Evolutionary conservation across 2,329 filamentous ascomycete species (phyloP).

Genomic region (Diplodia seriata): DNA sequence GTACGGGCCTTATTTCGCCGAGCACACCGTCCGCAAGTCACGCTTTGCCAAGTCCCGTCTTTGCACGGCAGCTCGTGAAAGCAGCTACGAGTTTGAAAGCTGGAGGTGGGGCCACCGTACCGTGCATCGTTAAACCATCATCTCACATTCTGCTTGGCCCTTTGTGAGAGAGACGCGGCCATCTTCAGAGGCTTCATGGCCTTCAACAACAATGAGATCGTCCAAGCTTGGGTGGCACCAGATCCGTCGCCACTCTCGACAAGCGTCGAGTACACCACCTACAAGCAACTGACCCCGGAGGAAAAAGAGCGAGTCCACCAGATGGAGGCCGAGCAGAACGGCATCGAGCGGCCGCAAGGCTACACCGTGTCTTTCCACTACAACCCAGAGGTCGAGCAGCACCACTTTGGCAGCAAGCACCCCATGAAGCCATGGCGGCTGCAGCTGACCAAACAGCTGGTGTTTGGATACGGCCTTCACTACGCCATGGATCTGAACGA

Average conservation of each 20-base stretch:
- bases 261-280: slow-evolving; percentile 27
- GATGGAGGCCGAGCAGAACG: slow-evolving; percentile 64
- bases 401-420: slow-evolving; percentile 96
- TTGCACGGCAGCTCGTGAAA: not conserved
- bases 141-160: not conserved
- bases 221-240: slow-evolving; percentile 29
- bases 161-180: not conserved
- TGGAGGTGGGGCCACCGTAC: not conserved
- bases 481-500: slow-evolving; percentile 96
- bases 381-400: slow-evolving; percentile 91
- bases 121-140: not conserved
- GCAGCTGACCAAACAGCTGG: slow-evolving; percentile 91
- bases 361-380: slow-evolving; percentile 95
- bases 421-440: slow-evolving; percentile 99
- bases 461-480: slow-evolving; percentile 94
- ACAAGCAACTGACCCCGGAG: slow-evolving; percentile 28
- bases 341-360: slow-evolving; percentile 79
- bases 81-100: not conserved
- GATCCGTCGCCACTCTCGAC: slow-evolving; percentile 24
- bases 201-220: slow-evolving; percentile 31
- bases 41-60: slow-evolving; percentile 11
- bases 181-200: slow-evolving; percentile 23
- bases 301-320: slow-evolving; percentile 54
- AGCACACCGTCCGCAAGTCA: not conserved
- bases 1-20: not conserved